Conservation (phyloP, 139 green algal genomes). For the Chlorella ohadii region DNA sequence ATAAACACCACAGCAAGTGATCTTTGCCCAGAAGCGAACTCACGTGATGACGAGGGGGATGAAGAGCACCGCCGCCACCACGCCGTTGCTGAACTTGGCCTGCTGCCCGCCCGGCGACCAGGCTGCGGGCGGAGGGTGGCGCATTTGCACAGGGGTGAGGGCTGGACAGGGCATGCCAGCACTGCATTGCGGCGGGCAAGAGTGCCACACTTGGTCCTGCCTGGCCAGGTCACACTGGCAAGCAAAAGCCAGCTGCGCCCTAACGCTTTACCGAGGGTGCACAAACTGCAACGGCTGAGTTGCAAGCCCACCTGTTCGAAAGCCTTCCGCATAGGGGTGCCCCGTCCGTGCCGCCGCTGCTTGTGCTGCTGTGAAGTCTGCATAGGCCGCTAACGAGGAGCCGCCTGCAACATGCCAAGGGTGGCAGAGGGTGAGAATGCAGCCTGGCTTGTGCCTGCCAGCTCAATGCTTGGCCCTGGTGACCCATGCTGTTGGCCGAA, state of each 20-base stretch:
- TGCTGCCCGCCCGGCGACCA: neutral
- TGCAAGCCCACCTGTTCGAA: neutral
- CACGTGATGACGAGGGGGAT: conserved; percentile 20
- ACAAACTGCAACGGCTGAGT: no score
- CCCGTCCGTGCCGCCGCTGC: neutral
- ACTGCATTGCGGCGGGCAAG: no score
- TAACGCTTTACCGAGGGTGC: no score
- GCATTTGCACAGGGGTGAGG: neutral
- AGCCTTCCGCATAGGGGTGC: neutral
- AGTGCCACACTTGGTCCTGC: no score
- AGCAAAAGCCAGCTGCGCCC: no score
- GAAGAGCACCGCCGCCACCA: conserved; percentile 15
- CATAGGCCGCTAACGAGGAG: conserved; percentile 1
- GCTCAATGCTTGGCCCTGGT: no score
- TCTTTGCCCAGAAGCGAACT: no score
- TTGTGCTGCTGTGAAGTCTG: conserved; percentile 1
- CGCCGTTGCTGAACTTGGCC: conserved; percentile 19
- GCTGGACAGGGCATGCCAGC: neutral
- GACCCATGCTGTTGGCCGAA: no score
- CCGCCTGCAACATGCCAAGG: neutral
- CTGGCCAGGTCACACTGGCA: no score
- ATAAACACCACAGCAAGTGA: no score
- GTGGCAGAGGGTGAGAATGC: no score
- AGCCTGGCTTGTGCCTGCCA: no score
- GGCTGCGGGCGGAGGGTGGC: neutral